Conservation (phyloP, 129 eudicot genomes). For the Ambrosia trifida region DNA sequence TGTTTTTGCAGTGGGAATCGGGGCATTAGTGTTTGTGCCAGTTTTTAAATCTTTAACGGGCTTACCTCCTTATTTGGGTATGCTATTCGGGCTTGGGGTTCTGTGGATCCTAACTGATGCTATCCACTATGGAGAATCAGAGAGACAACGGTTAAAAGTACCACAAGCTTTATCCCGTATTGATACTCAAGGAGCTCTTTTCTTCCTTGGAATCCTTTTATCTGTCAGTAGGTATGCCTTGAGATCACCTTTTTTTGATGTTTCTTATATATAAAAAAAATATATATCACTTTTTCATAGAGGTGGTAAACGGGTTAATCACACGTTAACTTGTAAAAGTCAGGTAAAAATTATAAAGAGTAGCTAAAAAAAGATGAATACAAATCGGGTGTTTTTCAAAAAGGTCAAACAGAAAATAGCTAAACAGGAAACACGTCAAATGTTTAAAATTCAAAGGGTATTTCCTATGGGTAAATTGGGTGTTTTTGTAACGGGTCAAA, state of each 20-base stretch:
- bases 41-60: constrained; percentile 91
- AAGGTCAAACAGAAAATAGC: too few species aligned
- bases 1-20: constrained; percentile 82
- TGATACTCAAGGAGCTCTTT: constrained; percentile 96
- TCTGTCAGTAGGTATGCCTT: constrained; percentile 87
- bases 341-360: too few species aligned
- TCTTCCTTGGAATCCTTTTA: constrained; percentile 94
- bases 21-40: constrained; percentile 89
- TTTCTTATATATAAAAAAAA: too few species aligned
- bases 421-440: too few species aligned
- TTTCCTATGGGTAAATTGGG: too few species aligned
- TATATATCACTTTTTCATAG: background rate
- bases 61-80: constrained; percentile 95
- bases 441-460: too few species aligned
- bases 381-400: too few species aligned
- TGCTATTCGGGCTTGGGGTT: constrained; percentile 92
- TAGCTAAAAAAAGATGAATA: too few species aligned
- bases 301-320: background rate
- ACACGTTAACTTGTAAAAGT: too few species aligned
- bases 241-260: background rate
- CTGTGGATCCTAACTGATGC: constrained; percentile 97
- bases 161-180: constrained; percentile 97
- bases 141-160: constrained; percentile 79
- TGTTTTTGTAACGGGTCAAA: too few species aligned
- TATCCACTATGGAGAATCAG: constrained; percentile 95